Conservation (phyloP, 805 yeast genomes). For the Saccharomycopsis babjevae region DNA sequence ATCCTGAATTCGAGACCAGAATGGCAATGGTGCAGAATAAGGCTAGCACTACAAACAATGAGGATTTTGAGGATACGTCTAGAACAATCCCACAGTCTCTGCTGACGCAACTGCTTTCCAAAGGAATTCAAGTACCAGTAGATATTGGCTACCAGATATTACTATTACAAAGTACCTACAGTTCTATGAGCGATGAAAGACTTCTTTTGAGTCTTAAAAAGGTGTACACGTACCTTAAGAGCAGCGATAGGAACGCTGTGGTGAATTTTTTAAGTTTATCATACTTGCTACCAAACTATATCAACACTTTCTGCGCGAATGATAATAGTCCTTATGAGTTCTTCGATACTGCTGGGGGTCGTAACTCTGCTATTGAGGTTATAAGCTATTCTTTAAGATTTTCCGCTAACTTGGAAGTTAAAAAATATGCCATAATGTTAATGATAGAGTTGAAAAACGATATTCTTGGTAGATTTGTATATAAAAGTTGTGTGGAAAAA, state of each 20-base stretch:
- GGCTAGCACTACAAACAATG: neutral
- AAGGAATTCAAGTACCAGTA: neutral
- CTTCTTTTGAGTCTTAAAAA: neutral
- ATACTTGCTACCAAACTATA: neutral
- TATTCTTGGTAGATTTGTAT: neutral
- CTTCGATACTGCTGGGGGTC: neutral
- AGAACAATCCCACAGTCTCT: neutral
- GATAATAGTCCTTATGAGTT: neutral
- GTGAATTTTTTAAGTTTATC: neutral
- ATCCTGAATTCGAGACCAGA: neutral
- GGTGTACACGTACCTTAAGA: neutral
- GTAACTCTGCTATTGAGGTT: neutral
- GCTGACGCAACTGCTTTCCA: neutral
- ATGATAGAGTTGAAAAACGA: neutral
- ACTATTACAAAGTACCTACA: neutral
- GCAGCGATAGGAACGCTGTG: neutral
- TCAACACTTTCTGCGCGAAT: neutral
- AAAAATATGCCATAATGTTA: neutral
- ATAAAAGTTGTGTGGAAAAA: neutral
- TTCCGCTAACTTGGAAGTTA: neutral
- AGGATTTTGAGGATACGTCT: neutral
- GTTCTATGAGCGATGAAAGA: neutral
- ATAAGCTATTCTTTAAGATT: neutral
- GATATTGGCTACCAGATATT: neutral
- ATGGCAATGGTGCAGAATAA: neutral